A percentile compares a stretch with the other conserved stretches of the same genome.
These are phyloP conservation scores for Penicillium freii DNA, from an alignment of 2,329 filamentous ascomycete species.

Conservation along the genomic window DNA sequence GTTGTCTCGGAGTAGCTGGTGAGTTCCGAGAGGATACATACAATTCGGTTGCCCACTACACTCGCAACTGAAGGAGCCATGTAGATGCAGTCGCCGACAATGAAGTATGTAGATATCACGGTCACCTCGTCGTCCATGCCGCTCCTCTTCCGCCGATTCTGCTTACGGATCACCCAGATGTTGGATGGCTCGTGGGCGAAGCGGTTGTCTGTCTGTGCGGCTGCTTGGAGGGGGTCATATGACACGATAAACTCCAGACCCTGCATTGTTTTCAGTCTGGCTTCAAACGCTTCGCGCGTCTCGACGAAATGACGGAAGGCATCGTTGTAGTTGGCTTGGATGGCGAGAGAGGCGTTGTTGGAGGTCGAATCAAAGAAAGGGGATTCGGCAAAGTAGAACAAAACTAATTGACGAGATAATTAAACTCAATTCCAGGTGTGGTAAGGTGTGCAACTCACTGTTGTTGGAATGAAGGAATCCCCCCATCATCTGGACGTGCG, in stretches of 20 bases:
- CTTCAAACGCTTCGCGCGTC: slow-evolving; percentile 58
- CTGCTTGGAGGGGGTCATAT: slow-evolving; percentile 54
- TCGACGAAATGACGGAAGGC: slow-evolving; percentile 51
- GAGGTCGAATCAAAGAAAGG: slow-evolving; percentile 63
- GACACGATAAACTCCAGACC: slow-evolving; percentile 61
- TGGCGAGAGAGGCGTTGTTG: slow-evolving; percentile 58
- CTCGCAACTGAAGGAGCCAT: slow-evolving; percentile 62
- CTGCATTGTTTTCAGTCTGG: slow-evolving; percentile 51
- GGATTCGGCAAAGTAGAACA: slow-evolving; percentile 62
- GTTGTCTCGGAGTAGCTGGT: neutral
- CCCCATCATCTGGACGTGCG: slow-evolving; percentile 48
- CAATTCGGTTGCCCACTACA: slow-evolving; percentile 55
- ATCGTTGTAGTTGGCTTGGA: slow-evolving; percentile 52
- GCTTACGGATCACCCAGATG: slow-evolving; percentile 62
- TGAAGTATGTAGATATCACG: slow-evolving; percentile 58
- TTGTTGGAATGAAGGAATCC: slow-evolving; percentile 48
- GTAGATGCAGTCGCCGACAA: slow-evolving; percentile 60
- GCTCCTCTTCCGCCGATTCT: slow-evolving; percentile 48
- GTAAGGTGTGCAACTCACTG: slow-evolving; percentile 29
- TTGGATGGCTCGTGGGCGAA: slow-evolving; percentile 48
- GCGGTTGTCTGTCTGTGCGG: slow-evolving; percentile 41
- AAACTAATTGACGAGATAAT: slow-evolving; percentile 41
- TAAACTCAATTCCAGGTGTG: neutral
- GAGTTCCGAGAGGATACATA: slow-evolving; percentile 29
- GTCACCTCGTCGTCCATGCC: slow-evolving; percentile 50